Base-by-base conservation (phyloP, 495 filamentous ascomycete genomes). In the Penicillium taxi region DNA sequence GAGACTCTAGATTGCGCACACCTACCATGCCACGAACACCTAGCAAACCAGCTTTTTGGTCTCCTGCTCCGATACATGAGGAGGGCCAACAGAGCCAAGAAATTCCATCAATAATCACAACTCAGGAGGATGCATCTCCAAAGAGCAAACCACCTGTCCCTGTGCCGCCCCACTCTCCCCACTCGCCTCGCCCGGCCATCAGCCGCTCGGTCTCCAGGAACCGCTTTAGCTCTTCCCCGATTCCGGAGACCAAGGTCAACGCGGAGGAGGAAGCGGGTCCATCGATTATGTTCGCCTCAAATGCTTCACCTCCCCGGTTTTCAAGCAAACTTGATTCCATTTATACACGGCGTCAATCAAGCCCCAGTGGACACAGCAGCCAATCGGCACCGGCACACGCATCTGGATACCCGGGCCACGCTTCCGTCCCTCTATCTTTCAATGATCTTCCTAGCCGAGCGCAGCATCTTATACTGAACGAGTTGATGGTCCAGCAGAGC, bases 381-480 rank as follows among this genome's bases (percentile, higher is more conserved):
- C 23, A 45, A 33, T 32, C 49, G 17, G 70, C 72, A 21, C 58
- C 66, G 7, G 72, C 73, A 21, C 75, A 64, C 35, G 70, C 72
- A 21, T 59, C 66, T 6, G 72, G 74, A 21, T 76, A 64, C 35
- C 72, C 72, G 3, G 52, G 58, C 2, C 71, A 71, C 11, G 74
- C 78, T 16, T 69, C 74, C 0, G 47, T 82, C 12, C 71, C 84
- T 4, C 59, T 87, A n/a, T 80, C 73, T 15, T 91, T 93, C 67
- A 91, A 91, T 48, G 84, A 91, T 52, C 69, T 93, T 0, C 84
- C 86, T 0, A 84, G 79, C 42, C 76, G 82, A 9, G 85, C 83
- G 2, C 86, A 87, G 52, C 85, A 93, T 60, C 62, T 90, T 19
- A 91, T 91, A 32, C 50, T 93, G 16, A 93, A 94, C 52, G 84